These are phyloP conservation scores for Colletotrichum falcatum DNA, from an alignment of 2,329 filamentous ascomycete species.

Conservation along the genomic window DNA sequence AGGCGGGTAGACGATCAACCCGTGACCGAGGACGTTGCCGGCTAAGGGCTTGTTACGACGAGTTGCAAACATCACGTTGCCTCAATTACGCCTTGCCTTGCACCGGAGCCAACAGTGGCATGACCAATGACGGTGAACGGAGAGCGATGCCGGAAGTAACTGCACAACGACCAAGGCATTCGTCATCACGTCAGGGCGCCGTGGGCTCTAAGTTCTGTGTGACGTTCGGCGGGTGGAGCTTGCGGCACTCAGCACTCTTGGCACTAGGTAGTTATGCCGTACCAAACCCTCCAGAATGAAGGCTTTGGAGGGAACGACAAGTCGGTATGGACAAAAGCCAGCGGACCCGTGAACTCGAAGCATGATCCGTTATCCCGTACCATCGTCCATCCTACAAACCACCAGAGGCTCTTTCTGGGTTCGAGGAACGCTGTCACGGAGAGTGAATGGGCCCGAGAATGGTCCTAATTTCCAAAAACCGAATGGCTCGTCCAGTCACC, in stretches of 20 bases:
- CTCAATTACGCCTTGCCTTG: conserved; percentile 5
- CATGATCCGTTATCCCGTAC: conserved; percentile 24
- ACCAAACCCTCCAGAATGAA: background rate
- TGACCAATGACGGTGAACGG: background rate
- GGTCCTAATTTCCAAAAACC: background rate
- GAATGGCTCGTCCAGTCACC: conserved; percentile 11
- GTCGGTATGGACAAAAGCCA: background rate
- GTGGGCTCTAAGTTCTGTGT: background rate
- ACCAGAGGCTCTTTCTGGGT: background rate
- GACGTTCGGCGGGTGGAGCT: background rate
- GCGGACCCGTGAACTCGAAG: conserved; percentile 10
- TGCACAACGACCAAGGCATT: conserved; percentile 1
- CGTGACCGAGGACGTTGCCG: background rate
- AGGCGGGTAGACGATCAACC: background rate
- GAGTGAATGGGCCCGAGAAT: background rate
- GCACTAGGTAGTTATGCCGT: background rate
- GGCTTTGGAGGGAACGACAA: background rate
- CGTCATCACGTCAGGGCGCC: background rate
- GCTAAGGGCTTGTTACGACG: background rate
- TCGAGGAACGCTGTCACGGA: background rate
- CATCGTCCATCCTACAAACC: conserved; percentile 2
- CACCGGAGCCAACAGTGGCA: conserved; percentile 8
- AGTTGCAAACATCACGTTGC: background rate
- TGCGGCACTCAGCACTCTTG: background rate
- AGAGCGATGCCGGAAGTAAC: background rate